Percentiles rank a stretch among this genome's conserved stretches.
Conservation (phyloP, 129 eudicot genomes). For the Escallonia rubra region DNA sequence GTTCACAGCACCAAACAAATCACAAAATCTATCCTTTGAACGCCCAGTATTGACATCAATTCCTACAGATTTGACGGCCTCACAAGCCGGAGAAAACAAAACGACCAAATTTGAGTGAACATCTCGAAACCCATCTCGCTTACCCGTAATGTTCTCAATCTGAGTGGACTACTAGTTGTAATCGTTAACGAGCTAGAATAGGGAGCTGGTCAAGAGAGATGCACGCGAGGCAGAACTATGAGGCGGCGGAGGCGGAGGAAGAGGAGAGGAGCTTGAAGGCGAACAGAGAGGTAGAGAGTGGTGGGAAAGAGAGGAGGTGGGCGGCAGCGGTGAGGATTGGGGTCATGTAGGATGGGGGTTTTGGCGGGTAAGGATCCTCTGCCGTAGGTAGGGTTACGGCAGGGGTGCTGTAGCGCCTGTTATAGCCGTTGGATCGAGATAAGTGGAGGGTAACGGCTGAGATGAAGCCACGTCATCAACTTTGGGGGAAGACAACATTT, state of each 20-base stretch:
- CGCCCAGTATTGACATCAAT: constrained; percentile 23
- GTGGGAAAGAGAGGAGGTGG: constrained; percentile 25
- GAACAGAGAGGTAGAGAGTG: constrained; percentile 52
- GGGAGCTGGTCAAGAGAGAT: constrained; percentile 30
- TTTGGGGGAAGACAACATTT: too few relatives aligned
- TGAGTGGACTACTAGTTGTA: constrained; percentile 52
- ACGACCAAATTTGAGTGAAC: constrained; percentile 64
- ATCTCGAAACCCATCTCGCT: not conserved
- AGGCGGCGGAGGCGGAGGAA: constrained; percentile 37
- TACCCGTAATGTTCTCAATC: constrained; percentile 28
- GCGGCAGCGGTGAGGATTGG: constrained; percentile 33
- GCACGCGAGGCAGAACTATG: constrained; percentile 21
- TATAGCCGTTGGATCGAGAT: too few relatives aligned
- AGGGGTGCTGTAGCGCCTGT: too few relatives aligned
- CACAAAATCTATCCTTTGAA: constrained; percentile 30
- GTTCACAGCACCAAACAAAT: constrained; percentile 34
- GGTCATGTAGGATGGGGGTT: constrained; percentile 39
- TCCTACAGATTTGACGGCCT: constrained; percentile 38
- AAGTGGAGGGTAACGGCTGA: too few relatives aligned
- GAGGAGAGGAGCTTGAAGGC: constrained; percentile 59
- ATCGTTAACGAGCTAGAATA: constrained; percentile 60
- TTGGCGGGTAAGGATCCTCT: too few relatives aligned
- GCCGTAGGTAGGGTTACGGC: too few relatives aligned
- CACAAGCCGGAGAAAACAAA: constrained; percentile 58
- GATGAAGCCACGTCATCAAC: too few relatives aligned